phyloP scores from a whole-genome alignment of 108 stramenopile genomes.

The Aurantiochytrium sp. region DNA sequence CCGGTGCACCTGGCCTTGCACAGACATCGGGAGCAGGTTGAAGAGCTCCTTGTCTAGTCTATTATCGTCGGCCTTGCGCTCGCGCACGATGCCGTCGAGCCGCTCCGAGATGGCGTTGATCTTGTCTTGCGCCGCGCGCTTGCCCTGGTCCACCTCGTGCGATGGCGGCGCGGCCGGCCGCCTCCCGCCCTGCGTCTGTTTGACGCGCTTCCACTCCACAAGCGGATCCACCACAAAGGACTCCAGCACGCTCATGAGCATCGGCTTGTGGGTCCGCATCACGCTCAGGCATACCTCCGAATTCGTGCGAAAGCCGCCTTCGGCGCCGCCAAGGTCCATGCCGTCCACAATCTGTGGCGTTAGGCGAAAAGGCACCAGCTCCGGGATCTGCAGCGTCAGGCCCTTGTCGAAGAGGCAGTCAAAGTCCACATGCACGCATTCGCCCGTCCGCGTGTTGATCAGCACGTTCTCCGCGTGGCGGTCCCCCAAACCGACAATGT shows the following conservation, averaged over 20 bases:
- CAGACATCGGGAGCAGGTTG: slow-evolving; percentile 52
- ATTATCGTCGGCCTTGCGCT: neutral
- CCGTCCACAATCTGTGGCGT: slow-evolving; percentile 97
- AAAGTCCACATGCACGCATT: slow-evolving; percentile 97
- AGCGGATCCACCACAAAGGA: slow-evolving; percentile 70
- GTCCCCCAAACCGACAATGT: slow-evolving; percentile 92
- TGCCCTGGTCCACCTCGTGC: neutral
- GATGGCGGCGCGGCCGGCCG: too few relatives aligned
- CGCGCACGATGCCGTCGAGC: neutral
- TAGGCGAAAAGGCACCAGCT: slow-evolving; percentile 95
- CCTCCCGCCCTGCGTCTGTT: slow-evolving; percentile 34
- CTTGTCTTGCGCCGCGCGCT: neutral
- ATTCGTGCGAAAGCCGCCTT: slow-evolving; percentile 76
- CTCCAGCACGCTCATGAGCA: slow-evolving; percentile 89
- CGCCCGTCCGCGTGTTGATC: slow-evolving; percentile 82
- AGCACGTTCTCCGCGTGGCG: slow-evolving; percentile 98
- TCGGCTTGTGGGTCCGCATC: slow-evolving; percentile 82
- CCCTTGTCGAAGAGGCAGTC: slow-evolving; percentile 98
- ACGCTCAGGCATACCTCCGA: slow-evolving; percentile 74
- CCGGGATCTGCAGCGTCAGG: slow-evolving; percentile 75
- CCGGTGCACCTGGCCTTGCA: slow-evolving; percentile 60
- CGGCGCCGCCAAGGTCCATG: slow-evolving; percentile 80
- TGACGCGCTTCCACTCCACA: slow-evolving; percentile 35
- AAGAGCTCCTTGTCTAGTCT: slow-evolving; percentile 48
- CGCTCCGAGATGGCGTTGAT: neutral